A percentile compares a stretch with the other conserved stretches of the same genome.
These are phyloP conservation scores for Melampsora abietis-canadensis DNA, from an alignment of 1,284 basidiomycete species.

Conservation along the genomic window DNA sequence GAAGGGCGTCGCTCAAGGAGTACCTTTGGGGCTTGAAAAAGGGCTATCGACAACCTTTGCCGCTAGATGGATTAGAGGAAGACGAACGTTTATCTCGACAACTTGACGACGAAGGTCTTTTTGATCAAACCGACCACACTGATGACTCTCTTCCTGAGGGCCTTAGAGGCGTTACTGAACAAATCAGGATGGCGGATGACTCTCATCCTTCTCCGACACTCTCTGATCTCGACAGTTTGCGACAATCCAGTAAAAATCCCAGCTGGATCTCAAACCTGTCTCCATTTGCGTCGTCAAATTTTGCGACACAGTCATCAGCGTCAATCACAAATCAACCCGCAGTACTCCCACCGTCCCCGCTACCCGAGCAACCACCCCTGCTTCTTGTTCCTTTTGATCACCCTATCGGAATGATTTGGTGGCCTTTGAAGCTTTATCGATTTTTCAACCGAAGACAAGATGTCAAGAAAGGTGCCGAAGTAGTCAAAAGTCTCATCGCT, in stretches of 20 bases:
- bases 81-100: constrained; percentile 45
- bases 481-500: constrained; percentile 13
- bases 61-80: constrained; percentile 48
- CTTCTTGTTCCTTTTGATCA: constrained; percentile 43
- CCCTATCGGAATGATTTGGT: constrained; percentile 42
- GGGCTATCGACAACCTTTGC: constrained; percentile 50
- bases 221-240: no score
- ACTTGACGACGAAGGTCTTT: constrained; percentile 30
- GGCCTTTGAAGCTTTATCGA: constrained; percentile 40
- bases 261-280: background rate
- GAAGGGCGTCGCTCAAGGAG: constrained; percentile 53
- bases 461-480: constrained; percentile 27
- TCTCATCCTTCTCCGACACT: background rate
- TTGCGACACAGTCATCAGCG: background rate
- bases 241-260: background rate
- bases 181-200: constrained; percentile 1
- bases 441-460: constrained; percentile 37
- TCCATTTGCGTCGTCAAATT: background rate
- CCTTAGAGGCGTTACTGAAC: constrained; percentile 16
- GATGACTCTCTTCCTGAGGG: constrained; percentile 8
- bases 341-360: constrained; percentile 16
- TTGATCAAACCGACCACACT: constrained; percentile 5
- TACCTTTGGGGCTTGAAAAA: constrained; percentile 52
- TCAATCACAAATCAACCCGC: background rate
- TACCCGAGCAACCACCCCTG: constrained; percentile 39